These are phyloP conservation scores for Protomyces arabidopsidicola DNA, from an alignment of 1,139 yeast genomes.

Conservation along the genomic window DNA sequence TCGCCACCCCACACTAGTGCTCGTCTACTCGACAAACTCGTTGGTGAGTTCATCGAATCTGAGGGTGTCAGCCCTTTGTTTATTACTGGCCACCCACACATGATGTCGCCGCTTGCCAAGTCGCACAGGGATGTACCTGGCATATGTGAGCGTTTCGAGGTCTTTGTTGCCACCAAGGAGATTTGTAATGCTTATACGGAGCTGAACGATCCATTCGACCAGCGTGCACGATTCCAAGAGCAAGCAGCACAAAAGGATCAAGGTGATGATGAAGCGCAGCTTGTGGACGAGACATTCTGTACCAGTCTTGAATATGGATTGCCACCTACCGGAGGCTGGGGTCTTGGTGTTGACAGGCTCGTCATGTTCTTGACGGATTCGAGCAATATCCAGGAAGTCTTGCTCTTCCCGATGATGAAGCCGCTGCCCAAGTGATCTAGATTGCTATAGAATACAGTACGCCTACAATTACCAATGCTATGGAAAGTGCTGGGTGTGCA, in stretches of 20 bases:
- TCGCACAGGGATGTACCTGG: conserved; percentile 90
- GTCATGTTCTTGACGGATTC: conserved; percentile 96
- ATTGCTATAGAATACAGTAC: background rate
- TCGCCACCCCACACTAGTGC: conserved; percentile 97
- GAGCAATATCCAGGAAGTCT: conserved; percentile 94
- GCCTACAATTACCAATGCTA: background rate
- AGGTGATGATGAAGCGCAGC: conserved; percentile 98
- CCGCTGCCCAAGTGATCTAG: conserved; percentile 2
- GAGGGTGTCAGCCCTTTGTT: conserved; percentile 93
- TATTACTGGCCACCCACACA: conserved; percentile 97
- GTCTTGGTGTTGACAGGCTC: conserved; percentile 97
- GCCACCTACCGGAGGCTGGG: conserved; percentile 99
- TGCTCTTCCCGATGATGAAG: conserved; percentile 89
- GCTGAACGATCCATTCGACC: conserved; percentile 95
- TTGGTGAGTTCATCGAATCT: conserved; percentile 86
- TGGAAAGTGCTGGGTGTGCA: background rate
- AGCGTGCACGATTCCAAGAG: conserved; percentile 53
- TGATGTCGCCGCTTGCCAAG: conserved; percentile 99
- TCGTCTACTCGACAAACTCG: conserved; percentile 96
- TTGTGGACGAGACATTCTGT: conserved; percentile 94
- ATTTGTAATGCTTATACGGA: conserved; percentile 98
- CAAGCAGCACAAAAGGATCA: conserved; percentile 98
- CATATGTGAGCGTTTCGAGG: conserved; percentile 96
- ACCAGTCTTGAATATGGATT: conserved; percentile 96
- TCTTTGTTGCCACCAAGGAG: conserved; percentile 97